phyloP scores from a whole-genome alignment of 1,284 basidiomycete genomes.

The Ustilago loliicola region DNA sequence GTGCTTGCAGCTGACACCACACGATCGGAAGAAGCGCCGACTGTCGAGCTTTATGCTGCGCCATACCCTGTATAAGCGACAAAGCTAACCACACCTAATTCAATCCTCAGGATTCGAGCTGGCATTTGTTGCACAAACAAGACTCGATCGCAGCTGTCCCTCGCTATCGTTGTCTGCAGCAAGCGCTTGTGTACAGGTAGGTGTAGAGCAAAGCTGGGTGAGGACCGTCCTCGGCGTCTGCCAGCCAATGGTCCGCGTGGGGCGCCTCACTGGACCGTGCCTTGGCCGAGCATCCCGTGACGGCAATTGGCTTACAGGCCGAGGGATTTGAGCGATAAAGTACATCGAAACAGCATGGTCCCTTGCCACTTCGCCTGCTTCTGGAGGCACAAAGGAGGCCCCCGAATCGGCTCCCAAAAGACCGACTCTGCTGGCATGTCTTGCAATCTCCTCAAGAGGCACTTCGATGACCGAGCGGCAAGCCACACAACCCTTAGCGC shows the following conservation, averaged over 20 bases:
- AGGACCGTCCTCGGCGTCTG: background rate
- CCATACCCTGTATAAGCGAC: background rate
- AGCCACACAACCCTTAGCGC: background rate
- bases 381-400: background rate
- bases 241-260: background rate
- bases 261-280: background rate
- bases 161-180: background rate
- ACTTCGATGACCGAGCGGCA: background rate
- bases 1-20: background rate
- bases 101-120: background rate
- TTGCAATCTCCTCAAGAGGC: background rate
- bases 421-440: background rate
- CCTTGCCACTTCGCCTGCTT: background rate
- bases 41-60: background rate
- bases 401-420: background rate
- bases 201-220: background rate
- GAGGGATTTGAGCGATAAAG: background rate
- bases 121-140: background rate
- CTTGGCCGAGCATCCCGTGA: background rate
- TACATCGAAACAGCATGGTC: background rate
- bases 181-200: background rate
- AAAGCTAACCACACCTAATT: slow-evolving; percentile 3
- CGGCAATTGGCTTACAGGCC: background rate
- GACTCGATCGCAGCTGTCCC: too few relatives aligned
- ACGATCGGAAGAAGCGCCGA: too few relatives aligned